These are phyloP conservation scores for Boletellus sp. DNA, from an alignment of 768 basidiomycete genomes.

Conservation along the genomic window DNA sequence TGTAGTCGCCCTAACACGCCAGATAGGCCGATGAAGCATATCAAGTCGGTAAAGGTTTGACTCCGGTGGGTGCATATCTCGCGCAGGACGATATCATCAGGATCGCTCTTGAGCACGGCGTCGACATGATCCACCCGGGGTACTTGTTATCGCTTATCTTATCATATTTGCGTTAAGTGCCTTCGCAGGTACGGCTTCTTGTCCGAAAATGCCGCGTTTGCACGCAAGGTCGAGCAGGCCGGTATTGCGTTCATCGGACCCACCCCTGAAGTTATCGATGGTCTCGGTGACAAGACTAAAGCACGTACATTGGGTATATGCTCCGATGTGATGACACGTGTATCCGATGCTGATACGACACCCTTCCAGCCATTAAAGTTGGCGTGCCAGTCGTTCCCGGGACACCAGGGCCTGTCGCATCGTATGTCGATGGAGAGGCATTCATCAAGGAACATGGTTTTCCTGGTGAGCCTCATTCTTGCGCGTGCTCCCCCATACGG, in stretches of 20 bases:
- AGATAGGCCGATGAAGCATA: slow-evolving; percentile 94
- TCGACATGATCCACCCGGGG: slow-evolving; percentile 99
- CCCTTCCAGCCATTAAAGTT: slow-evolving; percentile 68
- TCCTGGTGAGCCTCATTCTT: slow-evolving; percentile 54
- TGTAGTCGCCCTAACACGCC: slow-evolving; percentile 19
- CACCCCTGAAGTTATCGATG: slow-evolving; percentile 92
- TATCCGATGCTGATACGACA: slow-evolving; percentile 1
- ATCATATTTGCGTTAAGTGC: slow-evolving; percentile 3
- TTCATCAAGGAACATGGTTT: slow-evolving; percentile 97
- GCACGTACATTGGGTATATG: slow-evolving; percentile 77
- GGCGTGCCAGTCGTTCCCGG: slow-evolving; percentile 97
- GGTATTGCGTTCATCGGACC: slow-evolving; percentile 97
- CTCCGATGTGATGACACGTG: neutral
- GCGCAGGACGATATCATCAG: slow-evolving; percentile 97
- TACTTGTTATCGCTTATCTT: slow-evolving; percentile 31
- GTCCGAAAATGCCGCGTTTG: slow-evolving; percentile 94
- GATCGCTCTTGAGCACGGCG: slow-evolving; percentile 95
- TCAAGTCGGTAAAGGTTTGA: slow-evolving; percentile 93
- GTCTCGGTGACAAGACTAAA: slow-evolving; percentile 98
- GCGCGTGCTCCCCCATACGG: neutral
- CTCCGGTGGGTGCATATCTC: slow-evolving; percentile 95
- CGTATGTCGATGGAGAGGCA: slow-evolving; percentile 72
- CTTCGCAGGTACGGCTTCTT: slow-evolving; percentile 86
- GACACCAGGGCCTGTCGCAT: slow-evolving; percentile 88
- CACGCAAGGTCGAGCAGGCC: slow-evolving; percentile 96